Evolutionary conservation across 2,329 filamentous ascomycete genomes (phyloP).

Genomic region (Penicillium sclerotigenum): DNA sequence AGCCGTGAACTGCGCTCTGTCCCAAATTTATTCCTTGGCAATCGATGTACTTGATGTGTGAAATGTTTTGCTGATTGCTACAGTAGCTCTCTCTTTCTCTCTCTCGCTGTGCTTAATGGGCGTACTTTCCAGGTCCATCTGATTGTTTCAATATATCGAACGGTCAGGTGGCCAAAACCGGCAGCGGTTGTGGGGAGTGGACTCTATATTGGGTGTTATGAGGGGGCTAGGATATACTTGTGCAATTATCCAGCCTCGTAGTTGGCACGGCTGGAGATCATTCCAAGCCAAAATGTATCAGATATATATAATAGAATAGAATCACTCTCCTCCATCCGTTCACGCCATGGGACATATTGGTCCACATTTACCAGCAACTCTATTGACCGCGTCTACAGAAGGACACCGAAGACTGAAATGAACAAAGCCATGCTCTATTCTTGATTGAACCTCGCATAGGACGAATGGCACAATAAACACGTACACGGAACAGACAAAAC

Average conservation of each 20-base stretch:
- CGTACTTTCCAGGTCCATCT: background rate
- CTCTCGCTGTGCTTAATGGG: background rate
- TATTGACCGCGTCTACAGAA: background rate
- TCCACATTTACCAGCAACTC: background rate
- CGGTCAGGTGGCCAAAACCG: no score
- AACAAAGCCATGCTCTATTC: slow-evolving; percentile 25
- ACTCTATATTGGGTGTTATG: slow-evolving; percentile 12
- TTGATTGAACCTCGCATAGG: slow-evolving; percentile 16
- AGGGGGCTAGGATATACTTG: slow-evolving; percentile 26
- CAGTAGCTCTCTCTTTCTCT: background rate
- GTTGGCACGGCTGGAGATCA: background rate
- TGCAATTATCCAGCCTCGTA: background rate
- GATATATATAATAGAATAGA: background rate
- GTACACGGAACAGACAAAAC: slow-evolving; percentile 33
- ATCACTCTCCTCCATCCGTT: background rate
- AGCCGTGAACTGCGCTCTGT: background rate
- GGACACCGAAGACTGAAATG: background rate
- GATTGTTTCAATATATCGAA: background rate
- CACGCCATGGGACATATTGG: no score
- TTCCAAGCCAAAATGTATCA: background rate
- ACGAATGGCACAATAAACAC: slow-evolving; percentile 21
- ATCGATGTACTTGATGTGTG: background rate
- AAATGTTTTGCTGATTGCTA: background rate
- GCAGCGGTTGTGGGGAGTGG: slow-evolving; percentile 5
- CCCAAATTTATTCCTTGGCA: background rate